Evolutionary conservation across 2,329 filamentous ascomycete genomes (phyloP).

Genomic region (Aureobasidium sp.): DNA sequence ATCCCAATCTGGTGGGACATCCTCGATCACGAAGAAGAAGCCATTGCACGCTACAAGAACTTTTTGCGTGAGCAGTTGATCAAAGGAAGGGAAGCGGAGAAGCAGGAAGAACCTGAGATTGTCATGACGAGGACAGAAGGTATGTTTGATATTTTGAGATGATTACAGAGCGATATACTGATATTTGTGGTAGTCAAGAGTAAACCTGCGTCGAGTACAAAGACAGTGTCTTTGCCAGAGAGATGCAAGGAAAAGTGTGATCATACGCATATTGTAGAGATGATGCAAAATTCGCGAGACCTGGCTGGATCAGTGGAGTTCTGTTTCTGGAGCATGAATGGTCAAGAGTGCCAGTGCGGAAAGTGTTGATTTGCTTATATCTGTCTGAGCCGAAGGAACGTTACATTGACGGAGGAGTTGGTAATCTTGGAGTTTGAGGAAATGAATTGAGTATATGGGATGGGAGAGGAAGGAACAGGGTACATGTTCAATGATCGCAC

Average conservation of each 20-base stretch:
- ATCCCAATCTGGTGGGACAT: background rate
- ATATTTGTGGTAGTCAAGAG: background rate
- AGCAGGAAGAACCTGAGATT: background rate
- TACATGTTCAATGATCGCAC: background rate
- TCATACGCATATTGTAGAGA: conserved; percentile 1
- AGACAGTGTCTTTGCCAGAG: background rate
- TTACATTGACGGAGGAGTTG: background rate
- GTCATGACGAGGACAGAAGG: background rate
- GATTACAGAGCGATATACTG: background rate
- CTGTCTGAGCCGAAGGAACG: background rate
- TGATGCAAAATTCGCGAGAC: conserved; percentile 1
- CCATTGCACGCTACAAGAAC: background rate
- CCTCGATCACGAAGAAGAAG: conserved; percentile 1
- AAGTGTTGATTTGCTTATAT: background rate
- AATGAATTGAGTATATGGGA: background rate
- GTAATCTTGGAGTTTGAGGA: background rate
- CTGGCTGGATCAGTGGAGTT: conserved; percentile 1
- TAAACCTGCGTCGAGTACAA: background rate
- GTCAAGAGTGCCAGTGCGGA: conserved; percentile 4
- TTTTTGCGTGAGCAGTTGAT: background rate
- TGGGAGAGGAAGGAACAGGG: background rate
- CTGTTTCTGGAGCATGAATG: conserved; percentile 11
- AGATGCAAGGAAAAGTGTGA: background rate
- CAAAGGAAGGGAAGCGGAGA: background rate
- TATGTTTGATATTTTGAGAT: background rate